Base-by-base conservation (phyloP, 345 rosid genomes). In the Moringa oleifera region DNA sequence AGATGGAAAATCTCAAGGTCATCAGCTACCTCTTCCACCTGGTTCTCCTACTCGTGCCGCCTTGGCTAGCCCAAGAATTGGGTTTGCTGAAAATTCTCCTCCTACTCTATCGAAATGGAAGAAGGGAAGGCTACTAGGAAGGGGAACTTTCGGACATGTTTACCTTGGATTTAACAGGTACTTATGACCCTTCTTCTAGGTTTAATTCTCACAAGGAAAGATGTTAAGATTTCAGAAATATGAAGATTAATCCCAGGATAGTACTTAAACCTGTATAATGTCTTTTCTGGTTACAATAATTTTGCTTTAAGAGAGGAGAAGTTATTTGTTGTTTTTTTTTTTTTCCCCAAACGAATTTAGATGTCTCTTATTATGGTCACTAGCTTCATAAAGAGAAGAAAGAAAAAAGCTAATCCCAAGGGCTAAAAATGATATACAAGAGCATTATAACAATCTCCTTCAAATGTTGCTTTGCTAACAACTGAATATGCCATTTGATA, bases 111-210 rank as follows among this genome's bases (percentile, higher is more conserved):
- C 94, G 0, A 86, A 69, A 71, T 90, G 96, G 94, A 88, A 89
- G 75, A 93, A 81, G 62, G 99, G 99, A 51, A 86, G 77, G 71
- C 89, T 90, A 59, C 68, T 94, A 20, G 99, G 99, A 64, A 86
- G 95, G 63, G 99, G 99, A 58, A 94, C 97, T 49, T 94, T 94
- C 64, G 99, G 99, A 18, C 90, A 94, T 51, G 99, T 94, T 63
- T 94, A 79, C 69, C 89, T 80, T 63, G 99, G 89, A 55, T 94
- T 94, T 79, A 91, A 91, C 72, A 90, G 99, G 99, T 93, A 71
- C 56, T 20, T 23, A 9, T 15, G 7, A 16, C 25, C 25, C 55
- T 59, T 57, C 51, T 4, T 49, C 46, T 23, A 13, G 21, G 24
- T 51, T n/a, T 51, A 24, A 18, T 54, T 37, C 5, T 49, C 53